Conservation (phyloP, 1,139 yeast species). For the Magnusiomyces fungicola region DNA sequence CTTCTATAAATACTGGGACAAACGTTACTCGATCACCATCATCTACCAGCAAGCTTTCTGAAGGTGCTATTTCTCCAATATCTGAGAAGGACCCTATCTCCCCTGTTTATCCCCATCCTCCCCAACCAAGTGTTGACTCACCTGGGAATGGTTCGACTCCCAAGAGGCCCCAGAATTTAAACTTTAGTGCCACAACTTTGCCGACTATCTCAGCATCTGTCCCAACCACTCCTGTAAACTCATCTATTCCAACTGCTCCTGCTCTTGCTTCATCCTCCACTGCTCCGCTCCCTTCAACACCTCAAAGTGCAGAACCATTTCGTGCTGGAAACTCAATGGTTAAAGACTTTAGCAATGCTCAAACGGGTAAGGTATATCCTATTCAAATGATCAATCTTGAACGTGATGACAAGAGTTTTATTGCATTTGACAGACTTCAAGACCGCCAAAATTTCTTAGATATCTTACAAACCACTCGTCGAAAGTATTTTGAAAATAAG, state of each 20-base stretch:
- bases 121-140: no score
- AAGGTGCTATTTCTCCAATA: no score
- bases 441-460: slow-evolving; percentile 14
- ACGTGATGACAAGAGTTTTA: slow-evolving; percentile 9
- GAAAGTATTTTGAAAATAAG: slow-evolving; percentile 3
- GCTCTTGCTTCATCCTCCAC: neutral
- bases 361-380: slow-evolving; percentile 11
- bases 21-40: neutral
- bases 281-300: neutral
- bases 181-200: no score
- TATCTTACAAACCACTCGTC: slow-evolving; percentile 8
- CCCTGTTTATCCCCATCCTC: no score
- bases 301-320: no score
- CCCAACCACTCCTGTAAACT: no score
- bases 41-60: neutral
- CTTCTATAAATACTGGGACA: neutral
- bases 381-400: slow-evolving; percentile 12
- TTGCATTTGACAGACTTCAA: slow-evolving; percentile 10
- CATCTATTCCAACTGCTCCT: no score
- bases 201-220: no score
- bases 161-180: no score
- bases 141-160: no score
- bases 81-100: no score
- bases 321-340: slow-evolving; percentile 1
- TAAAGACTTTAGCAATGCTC: slow-evolving; percentile 3